Percentiles rank a stretch among this genome's conserved stretches.
Conservation (phyloP, 2,329 filamentous ascomycete species). For the Fusarium subglutinans region DNA sequence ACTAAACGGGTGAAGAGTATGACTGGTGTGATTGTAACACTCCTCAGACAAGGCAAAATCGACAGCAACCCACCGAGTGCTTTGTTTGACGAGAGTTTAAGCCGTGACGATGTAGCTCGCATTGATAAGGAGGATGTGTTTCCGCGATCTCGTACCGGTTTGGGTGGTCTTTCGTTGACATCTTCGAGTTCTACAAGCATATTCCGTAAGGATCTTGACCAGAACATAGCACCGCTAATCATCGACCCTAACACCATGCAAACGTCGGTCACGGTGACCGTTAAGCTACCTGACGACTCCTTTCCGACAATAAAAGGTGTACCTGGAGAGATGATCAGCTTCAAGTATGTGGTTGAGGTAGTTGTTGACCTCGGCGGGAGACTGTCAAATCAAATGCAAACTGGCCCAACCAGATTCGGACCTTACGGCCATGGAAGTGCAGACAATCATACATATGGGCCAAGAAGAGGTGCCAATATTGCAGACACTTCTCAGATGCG, state of each 20-base stretch:
- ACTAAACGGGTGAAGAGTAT: slow-evolving; percentile 90
- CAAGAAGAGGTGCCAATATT: slow-evolving; percentile 66
- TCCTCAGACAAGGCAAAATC: slow-evolving; percentile 90
- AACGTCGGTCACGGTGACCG: slow-evolving; percentile 81
- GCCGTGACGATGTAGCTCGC: slow-evolving; percentile 72
- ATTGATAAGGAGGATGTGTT: slow-evolving; percentile 84
- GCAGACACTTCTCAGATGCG: slow-evolving; percentile 88
- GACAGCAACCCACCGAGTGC: slow-evolving; percentile 73
- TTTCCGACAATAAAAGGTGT: slow-evolving; percentile 93
- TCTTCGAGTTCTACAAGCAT: slow-evolving; percentile 87
- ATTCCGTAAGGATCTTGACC: slow-evolving; percentile 94
- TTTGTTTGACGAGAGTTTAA: slow-evolving; percentile 60
- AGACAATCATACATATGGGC: slow-evolving; percentile 46
- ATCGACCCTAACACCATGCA: slow-evolving; percentile 83
- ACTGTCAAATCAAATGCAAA: slow-evolving; percentile 76
- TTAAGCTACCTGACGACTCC: slow-evolving; percentile 87
- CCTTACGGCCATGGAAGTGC: slow-evolving; percentile 42
- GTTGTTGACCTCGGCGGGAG: slow-evolving; percentile 92
- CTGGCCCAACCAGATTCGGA: slow-evolving; percentile 59
- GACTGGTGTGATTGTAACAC: slow-evolving; percentile 89
- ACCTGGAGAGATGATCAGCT: slow-evolving; percentile 92
- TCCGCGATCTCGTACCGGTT: slow-evolving; percentile 84
- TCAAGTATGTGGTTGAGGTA: slow-evolving; percentile 93
- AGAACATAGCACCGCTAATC: slow-evolving; percentile 87
- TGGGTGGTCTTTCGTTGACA: slow-evolving; percentile 86